phyloP scores from a whole-genome alignment of 1,139 yeast genomes.

The Scheffersomyces illinoinensis region DNA sequence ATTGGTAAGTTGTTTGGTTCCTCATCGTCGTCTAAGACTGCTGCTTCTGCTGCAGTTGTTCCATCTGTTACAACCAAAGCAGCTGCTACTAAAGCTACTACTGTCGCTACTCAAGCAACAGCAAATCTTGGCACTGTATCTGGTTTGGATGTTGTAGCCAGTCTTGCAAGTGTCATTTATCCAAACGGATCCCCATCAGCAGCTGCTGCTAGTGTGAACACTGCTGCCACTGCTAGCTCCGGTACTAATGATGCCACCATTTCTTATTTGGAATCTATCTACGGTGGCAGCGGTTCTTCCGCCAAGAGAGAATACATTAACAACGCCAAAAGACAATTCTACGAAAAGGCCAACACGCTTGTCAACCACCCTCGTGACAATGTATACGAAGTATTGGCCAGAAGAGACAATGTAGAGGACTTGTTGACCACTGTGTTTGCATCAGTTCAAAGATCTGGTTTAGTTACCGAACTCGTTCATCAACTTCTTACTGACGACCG shows the following conservation, averaged over 20 bases:
- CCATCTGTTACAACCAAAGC: not conserved
- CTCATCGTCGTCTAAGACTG: not conserved
- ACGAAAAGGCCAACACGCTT: not conserved
- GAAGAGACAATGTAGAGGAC: constrained; percentile 36
- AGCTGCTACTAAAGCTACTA: not conserved
- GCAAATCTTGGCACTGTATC: not conserved
- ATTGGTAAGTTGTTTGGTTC: constrained; percentile 3
- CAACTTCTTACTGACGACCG: constrained; percentile 26
- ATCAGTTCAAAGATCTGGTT: constrained; percentile 30
- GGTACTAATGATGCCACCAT: not conserved
- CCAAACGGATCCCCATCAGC: not conserved
- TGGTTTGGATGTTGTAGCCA: not conserved
- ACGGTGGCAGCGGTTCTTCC: not conserved
- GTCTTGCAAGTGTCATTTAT: not conserved
- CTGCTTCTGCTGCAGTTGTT: not conserved
- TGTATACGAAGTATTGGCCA: constrained; percentile 9
- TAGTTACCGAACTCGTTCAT: constrained; percentile 27
- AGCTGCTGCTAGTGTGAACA: not conserved
- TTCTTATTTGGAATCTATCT: not conserved
- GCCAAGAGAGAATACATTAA: not conserved
- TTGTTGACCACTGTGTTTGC: constrained; percentile 33
- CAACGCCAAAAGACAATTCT: not conserved
- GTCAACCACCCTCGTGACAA: not conserved
- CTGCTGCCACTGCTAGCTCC: not conserved
- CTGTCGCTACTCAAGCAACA: not conserved